Evolutionary conservation across 495 filamentous ascomycete genomes (phyloP), one percentile per base, ranked within the genome.

Genomic region (Hyphodiscus hymeniophilus): DNA sequence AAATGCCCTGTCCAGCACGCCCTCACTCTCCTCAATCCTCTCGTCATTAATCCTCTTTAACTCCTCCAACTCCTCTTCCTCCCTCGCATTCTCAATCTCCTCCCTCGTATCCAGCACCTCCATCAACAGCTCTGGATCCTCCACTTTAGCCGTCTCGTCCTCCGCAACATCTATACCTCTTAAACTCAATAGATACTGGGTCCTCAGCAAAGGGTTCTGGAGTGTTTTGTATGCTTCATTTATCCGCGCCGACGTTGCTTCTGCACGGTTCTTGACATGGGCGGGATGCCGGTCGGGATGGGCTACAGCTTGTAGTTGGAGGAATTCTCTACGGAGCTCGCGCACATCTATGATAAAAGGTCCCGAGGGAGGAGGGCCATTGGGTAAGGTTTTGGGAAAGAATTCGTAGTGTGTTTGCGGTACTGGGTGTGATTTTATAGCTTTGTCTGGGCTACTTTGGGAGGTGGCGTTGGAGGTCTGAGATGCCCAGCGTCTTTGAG

Each of bases 201-300:
- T 87, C 7, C 92, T 76, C 22, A 71, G 65, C 2, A 98, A 71
- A 24, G 92, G 89, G 47, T 80, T 71, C 17, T 74, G 65, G 1
- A 98, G 77, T 7, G 88, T 94, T 51, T 76, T 80, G 73, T 94
- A 96, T 0, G 92, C 92, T 40, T 86, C 77, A 69, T 95, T 95
- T 63, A 97, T 86, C 16, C 75, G 73, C 7, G 87, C 77, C 3
- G 84, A 90, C 4, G 81, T 70, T 0, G 74, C 80, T 64, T 89
- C 84, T 18, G 84, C 88, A 20, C 70, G 74, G 38, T 68, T 62
- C 67, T 83, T 85, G 38, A 52, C 51, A 49, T 46, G 57, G 42
- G 38, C 68, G 57, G 18, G 70, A 63, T 85, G 83, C 30, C 83
- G 79, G 66, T 98, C 92, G 0, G 92, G 92, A 65, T 98, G 92